Conservation (phyloP, 306 rosid genomes). For the cucumber (Cucumis sativus) region DNA sequence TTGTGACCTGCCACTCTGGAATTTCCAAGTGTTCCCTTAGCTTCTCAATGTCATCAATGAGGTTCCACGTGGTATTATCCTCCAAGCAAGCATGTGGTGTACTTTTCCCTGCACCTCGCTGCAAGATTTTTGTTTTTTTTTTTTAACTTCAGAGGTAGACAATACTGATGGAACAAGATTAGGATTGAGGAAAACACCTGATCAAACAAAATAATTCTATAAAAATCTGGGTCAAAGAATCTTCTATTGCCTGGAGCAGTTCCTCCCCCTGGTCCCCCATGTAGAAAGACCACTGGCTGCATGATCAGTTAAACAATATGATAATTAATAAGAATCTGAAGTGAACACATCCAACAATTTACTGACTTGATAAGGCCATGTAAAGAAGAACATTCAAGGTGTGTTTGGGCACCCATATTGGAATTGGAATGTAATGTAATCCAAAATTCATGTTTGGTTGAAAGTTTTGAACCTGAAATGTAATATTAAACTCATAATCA, state of each 20-base stretch:
- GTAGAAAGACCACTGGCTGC: constrained; percentile 84
- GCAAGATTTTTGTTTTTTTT: constrained; percentile 13
- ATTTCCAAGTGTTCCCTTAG: constrained; percentile 75
- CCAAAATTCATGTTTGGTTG: too few relatives aligned
- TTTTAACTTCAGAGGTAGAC: not conserved
- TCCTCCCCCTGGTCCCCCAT: constrained; percentile 98
- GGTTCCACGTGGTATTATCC: constrained; percentile 89
- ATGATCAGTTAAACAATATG: constrained; percentile 10
- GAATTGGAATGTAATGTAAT: too few relatives aligned
- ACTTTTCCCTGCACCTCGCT: constrained; percentile 92
- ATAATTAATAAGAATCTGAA: not conserved
- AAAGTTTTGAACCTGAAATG: too few relatives aligned
- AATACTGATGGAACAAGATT: not conserved
- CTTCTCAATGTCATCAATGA: constrained; percentile 78
- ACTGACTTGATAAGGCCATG: not conserved
- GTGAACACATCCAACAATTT: not conserved
- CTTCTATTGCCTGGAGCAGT: constrained; percentile 66
- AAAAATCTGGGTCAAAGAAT: constrained; percentile 81
- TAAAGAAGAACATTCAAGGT: not conserved
- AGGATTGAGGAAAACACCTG: constrained; percentile 44
- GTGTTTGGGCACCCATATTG: too few relatives aligned
- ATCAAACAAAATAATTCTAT: constrained; percentile 68
- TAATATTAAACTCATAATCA: too few relatives aligned
- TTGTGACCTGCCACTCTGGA: constrained; percentile 87
- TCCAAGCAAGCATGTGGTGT: constrained; percentile 95